Conservation (phyloP, 305 asterid species). For the Fraxinus dipetala region DNA sequence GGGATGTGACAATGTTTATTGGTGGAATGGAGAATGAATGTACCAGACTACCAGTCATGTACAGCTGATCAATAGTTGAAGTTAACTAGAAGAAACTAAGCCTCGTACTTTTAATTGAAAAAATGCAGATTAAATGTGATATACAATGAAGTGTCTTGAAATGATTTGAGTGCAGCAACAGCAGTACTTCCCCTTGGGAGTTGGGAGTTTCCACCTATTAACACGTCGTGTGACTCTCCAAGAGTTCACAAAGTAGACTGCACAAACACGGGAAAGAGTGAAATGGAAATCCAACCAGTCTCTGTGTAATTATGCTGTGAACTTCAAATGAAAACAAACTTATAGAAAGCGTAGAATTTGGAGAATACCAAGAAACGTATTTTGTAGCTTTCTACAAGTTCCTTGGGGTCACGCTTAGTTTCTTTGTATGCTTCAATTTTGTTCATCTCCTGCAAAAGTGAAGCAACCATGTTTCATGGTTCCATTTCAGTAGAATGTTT, state of each 20-base stretch:
- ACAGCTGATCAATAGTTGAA: not conserved
- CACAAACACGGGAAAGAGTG: not conserved
- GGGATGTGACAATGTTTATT: no score
- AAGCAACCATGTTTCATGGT: not conserved
- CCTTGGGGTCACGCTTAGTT: constrained; percentile 59
- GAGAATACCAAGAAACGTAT: constrained; percentile 50
- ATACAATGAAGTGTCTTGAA: not conserved
- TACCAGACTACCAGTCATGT: not conserved
- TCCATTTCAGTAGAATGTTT: not conserved
- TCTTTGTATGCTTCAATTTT: constrained; percentile 66
- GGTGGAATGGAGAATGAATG: not conserved
- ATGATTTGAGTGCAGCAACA: not conserved
- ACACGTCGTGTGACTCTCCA: not conserved
- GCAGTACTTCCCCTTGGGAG: not conserved
- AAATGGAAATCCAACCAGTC: not conserved
- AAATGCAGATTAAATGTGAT: not conserved
- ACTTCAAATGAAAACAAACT: not conserved
- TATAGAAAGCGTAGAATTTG: not conserved
- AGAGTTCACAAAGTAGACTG: not conserved
- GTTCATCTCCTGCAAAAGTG: constrained; percentile 64
- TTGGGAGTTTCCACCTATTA: not conserved
- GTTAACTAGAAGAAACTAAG: not conserved
- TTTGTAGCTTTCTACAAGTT: constrained; percentile 58
- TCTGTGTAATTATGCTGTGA: not conserved
- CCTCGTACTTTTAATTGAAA: not conserved